Evolutionary conservation across 345 rosid genomes (phyloP), one percentile per base, ranked within the genome.

Genomic region (Eucalyptus regnans): DNA sequence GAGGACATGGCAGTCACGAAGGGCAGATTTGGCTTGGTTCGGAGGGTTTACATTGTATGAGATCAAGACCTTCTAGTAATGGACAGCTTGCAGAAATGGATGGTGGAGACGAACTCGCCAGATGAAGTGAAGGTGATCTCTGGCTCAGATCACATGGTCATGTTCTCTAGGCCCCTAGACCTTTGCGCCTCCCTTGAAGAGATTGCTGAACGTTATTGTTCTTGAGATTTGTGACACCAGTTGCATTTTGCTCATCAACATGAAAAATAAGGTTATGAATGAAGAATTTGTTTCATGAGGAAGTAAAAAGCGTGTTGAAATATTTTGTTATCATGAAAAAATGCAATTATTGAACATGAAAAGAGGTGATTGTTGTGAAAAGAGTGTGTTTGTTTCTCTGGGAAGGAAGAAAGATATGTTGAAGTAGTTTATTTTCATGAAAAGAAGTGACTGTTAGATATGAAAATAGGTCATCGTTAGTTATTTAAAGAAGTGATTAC

Each of bases 101-200:
- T 88, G 88, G 87, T 92, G 17, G 88, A 89, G 87, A 90, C 86
- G 49, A 89, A 56, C 81, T 92, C 94, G 9, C 48, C 89, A 3
- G 89, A 89, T 46, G 92, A 92, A 50, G 90, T 88, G 14, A 91
- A 81, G 90, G 37, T 84, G 64, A 90, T 92, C 64, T 12, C 89
- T 18, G 93, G 90, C 29, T 91, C 94, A 31, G 93, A 93, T 89
- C 94, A 93, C 79, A 93, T 93, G 94, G 89, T 86, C 44, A 90
- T 93, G 94, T 50, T 91, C 54, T 89, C 93, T 18, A 92, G 91
- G 81, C 92, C 93, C 9, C 50, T 76, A 9, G 92, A 93, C 46
- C 85, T 91, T 3, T 91, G 86, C 71, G 87, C 89, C 60, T 89
- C 60, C 88, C 94, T 93, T 62, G 48, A 23, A 79, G 89, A 91